Evolutionary conservation across 2,329 filamentous ascomycete genomes (phyloP), one percentile per base, ranked within the genome.

Genomic region (Colletotrichum orbiculare): DNA sequence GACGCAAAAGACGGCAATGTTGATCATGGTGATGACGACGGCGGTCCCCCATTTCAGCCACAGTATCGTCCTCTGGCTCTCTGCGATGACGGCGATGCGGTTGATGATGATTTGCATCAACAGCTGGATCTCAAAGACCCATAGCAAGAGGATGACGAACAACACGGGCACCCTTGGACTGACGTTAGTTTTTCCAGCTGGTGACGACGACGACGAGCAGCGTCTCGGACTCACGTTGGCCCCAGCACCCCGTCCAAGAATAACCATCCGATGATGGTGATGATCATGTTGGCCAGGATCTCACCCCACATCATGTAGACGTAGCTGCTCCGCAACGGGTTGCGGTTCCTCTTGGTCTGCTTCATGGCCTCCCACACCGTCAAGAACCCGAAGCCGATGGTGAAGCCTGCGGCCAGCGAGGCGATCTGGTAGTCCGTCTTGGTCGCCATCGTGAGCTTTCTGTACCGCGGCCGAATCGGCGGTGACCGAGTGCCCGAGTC

Each of bases 51-150:
- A 84, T 74, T 86, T 85, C 35, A 87, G 67, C 12, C 69, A 73
- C 0, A 54, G 34, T 7, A 81, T 77, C 2, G 77, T 78, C 0
- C 69, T 71, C 33, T 73, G 74, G 47, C 79, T 73, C 12, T 82
- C 77, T 11, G 81, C 76, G 41, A 86, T 80, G 43, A 87, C 77
- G 0, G 79, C 77, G 25, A 85, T 81, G 57, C 84, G 79, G 68
- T 86, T 86, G 71, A 85, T 81, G 67, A 86, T 85, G 50, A 87
- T 86, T 68, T 86, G 83, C 74, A 85, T 79, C 2, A 86, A 69
- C 2, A 85, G 73, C 64, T 86, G 84, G 12, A 85, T 79, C 63
- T 83, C 74, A 34, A 82, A 76, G 0, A 78, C 75, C 79, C 82
- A 82, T 65, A 81, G 64, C 60, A 77, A 68, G 0, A 79, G 65